phyloP scores from a whole-genome alignment of 2,329 filamentous ascomycete species.

The Talaromyces verruculosus region DNA sequence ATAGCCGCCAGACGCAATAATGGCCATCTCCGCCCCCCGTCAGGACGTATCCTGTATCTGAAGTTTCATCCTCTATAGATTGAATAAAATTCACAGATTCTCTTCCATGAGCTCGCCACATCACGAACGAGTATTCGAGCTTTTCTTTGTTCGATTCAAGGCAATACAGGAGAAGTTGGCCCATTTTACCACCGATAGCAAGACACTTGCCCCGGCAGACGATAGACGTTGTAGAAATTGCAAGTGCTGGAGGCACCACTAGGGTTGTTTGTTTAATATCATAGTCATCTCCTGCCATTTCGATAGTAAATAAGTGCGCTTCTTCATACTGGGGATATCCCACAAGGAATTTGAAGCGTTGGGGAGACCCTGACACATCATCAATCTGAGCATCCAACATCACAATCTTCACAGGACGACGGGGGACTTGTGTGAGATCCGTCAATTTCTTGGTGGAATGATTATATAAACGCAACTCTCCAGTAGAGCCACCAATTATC shows the following conservation, averaged over 20 bases:
- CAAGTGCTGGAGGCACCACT: slow-evolving; percentile 47
- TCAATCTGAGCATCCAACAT: slow-evolving; percentile 25
- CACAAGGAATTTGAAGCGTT: slow-evolving; percentile 30
- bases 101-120: slow-evolving; percentile 46
- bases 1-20: slow-evolving; percentile 63
- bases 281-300: slow-evolving; percentile 31
- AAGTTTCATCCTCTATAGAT: slow-evolving; percentile 22
- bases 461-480: slow-evolving; percentile 37
- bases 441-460: slow-evolving; percentile 33
- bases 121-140: slow-evolving; percentile 28
- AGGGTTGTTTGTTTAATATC: slow-evolving; percentile 21
- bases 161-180: slow-evolving; percentile 53
- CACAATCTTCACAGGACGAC: slow-evolving; percentile 33
- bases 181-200: slow-evolving; percentile 58
- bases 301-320: slow-evolving; percentile 33
- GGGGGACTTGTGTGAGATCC: slow-evolving; percentile 29
- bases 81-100: slow-evolving; percentile 70
- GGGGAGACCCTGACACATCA: slow-evolving; percentile 1
- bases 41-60: slow-evolving; percentile 51
- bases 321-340: slow-evolving; percentile 29
- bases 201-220: slow-evolving; percentile 37
- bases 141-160: slow-evolving; percentile 23
- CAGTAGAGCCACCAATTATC: slow-evolving; percentile 36
- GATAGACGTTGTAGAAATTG: slow-evolving; percentile 53
- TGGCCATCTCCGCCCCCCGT: slow-evolving; percentile 75